phyloP scores from a whole-genome alignment of 225 moss, liverwort and hornwort species.

The Takakia lepidozioides region DNA sequence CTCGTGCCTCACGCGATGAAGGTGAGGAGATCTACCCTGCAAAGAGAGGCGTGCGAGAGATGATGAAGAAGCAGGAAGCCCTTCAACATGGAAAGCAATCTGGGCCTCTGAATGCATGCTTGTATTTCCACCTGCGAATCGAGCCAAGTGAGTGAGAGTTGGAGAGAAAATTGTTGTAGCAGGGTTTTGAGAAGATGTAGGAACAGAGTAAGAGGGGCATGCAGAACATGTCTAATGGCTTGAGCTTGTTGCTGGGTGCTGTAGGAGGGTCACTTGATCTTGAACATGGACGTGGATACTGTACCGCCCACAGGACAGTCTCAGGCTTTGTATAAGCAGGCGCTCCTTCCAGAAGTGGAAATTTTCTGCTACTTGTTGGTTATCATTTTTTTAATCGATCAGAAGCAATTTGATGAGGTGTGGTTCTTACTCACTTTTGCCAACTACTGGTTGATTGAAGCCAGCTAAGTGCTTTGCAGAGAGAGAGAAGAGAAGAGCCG shows the following conservation, averaged over 20 bases:
- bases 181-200: conserved; percentile 7
- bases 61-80: too few relatives aligned
- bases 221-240: too few relatives aligned
- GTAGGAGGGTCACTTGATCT: not conserved
- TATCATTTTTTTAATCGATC: conserved; percentile 83
- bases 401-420: conserved; percentile 85
- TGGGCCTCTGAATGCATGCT: too few relatives aligned
- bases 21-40: too few relatives aligned
- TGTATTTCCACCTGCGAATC: too few relatives aligned
- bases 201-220: too few relatives aligned
- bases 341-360: conserved; percentile 85
- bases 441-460: too few relatives aligned
- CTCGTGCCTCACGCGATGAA: conserved; percentile 37
- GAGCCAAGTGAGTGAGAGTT: too few relatives aligned
- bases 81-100: too few relatives aligned
- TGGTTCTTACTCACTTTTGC: conserved; percentile 3
- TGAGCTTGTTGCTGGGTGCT: not conserved
- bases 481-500: too few relatives aligned
- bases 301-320: conserved; percentile 46
- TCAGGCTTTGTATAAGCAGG: conserved; percentile 52
- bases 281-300: conserved; percentile 81
- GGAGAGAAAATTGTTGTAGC: conserved; percentile 7
- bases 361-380: conserved; percentile 81
- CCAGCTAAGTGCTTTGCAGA: too few relatives aligned
- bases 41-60: too few relatives aligned